A percentile compares a stretch with the other conserved stretches of the same genome.
phyloP scores from a whole-genome alignment of 2,329 filamentous ascomycete species.

The Talaromyces funiculosus region DNA sequence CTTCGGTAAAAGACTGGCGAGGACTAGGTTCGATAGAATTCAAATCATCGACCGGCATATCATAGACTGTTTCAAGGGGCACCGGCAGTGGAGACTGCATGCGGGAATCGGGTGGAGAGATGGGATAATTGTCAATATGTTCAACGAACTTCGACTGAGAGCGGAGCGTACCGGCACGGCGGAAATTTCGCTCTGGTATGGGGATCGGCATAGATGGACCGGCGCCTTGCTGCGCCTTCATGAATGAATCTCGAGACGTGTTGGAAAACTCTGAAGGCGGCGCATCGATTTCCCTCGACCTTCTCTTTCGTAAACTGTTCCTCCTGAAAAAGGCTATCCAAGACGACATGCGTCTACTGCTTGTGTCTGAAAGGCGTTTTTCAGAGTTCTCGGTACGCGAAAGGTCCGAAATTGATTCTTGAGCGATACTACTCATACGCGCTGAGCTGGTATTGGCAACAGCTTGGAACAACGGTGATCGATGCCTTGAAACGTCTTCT shows the following conservation, averaged over 20 bases:
- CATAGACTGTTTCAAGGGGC: constrained; percentile 37
- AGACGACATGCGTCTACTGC: constrained; percentile 41
- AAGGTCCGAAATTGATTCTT: constrained; percentile 47
- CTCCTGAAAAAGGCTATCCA: constrained; percentile 74
- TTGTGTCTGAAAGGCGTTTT: constrained; percentile 53
- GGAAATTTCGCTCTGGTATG: constrained; percentile 37
- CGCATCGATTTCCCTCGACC: constrained; percentile 45
- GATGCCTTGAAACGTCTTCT: constrained; percentile 29
- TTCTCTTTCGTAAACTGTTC: constrained; percentile 53
- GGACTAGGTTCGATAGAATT: constrained; percentile 16
- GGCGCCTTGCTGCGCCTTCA: constrained; percentile 49
- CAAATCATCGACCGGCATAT: constrained; percentile 12
- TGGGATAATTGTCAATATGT: constrained; percentile 77
- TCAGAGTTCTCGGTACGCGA: constrained; percentile 48
- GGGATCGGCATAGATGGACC: constrained; percentile 32
- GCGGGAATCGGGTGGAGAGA: constrained; percentile 79
- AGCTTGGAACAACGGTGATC: constrained; percentile 43
- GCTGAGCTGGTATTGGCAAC: constrained; percentile 49
- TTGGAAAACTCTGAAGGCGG: constrained; percentile 80
- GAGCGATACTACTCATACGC: constrained; percentile 46
- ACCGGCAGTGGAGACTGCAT: constrained; percentile 65
- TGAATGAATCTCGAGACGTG: constrained; percentile 82
- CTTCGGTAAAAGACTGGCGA: constrained; percentile 20
- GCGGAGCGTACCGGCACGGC: constrained; percentile 57
- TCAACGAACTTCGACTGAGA: constrained; percentile 89